A percentile compares a stretch with the other conserved stretches of the same genome.
Evolutionary conservation across 1,284 basidiomycete species (phyloP).

Genomic region (Inonotus obliquus): DNA sequence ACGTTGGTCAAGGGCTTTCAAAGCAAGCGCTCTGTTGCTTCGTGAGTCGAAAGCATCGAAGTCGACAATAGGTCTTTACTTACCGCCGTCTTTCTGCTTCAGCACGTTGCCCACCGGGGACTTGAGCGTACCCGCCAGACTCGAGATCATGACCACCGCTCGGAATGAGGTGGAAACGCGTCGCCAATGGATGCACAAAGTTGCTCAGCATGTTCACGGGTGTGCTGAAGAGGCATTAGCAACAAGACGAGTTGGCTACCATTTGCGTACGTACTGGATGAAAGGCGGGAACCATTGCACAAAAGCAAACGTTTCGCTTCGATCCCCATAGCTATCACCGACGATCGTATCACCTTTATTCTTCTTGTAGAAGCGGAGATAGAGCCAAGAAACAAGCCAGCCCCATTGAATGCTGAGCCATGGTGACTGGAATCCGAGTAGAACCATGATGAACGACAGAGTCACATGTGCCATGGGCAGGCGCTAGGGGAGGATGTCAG

Average conservation of each 20-base stretch:
- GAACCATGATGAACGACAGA: conserved; percentile 83
- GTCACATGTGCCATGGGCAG: conserved; percentile 93
- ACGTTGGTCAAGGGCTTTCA: conserved; percentile 94
- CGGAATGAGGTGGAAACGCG: conserved; percentile 79
- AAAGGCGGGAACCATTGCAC: conserved; percentile 96
- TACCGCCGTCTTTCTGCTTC: conserved; percentile 91
- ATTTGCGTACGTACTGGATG: conserved; percentile 65
- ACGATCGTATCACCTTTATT: conserved; percentile 55
- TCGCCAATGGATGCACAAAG: conserved; percentile 63
- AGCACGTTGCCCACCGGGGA: conserved; percentile 83
- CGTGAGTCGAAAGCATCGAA: conserved; percentile 12
- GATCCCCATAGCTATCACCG: conserved; percentile 76
- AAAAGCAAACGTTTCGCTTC: conserved; percentile 96
- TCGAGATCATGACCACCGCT: conserved; percentile 62
- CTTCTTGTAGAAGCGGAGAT: conserved; percentile 95
- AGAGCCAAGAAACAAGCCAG: conserved; percentile 94
- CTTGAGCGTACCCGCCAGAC: conserved; percentile 64
- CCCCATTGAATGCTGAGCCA: conserved; percentile 98
- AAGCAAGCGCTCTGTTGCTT: conserved; percentile 73
- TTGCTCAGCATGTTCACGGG: conserved; percentile 69
- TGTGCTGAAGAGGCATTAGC: conserved; percentile 39
- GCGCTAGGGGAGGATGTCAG: conserved; percentile 42
- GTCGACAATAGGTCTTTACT: conserved; percentile 25
- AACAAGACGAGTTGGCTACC: conserved; percentile 44
- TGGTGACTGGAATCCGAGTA: conserved; percentile 88